Base-by-base conservation (phyloP, 176 grass and related monocot genomes). In the Carex parvula region DNA sequence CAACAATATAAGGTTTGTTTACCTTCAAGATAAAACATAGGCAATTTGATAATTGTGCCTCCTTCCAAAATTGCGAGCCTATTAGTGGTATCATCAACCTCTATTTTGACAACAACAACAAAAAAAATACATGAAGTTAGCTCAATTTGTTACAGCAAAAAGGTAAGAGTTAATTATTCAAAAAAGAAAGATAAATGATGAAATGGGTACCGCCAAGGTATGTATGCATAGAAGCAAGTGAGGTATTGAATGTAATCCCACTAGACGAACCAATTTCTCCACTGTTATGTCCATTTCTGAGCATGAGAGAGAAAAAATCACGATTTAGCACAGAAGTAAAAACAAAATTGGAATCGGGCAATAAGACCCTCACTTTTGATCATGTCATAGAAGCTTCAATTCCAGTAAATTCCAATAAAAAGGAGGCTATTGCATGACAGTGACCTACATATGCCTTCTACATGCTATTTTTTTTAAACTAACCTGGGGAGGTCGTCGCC, bases 11-110 rank as follows among this genome's bases (percentile, higher is more conserved):
- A 20, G 89, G 11, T 79, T 74, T 11, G 1, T 58, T 79, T 84
- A 98, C 95, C 95, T 74, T 91, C 82, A 84, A 95, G 86, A 88
- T 92, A 95, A 64, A 95, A 91, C 86, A 98, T 89, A 64, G 95
- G 95, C 55, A 98, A 80, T 72, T 87, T 92, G 35, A 95, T 58
- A 68, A 91, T 21, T 72, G 87, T 70, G 68, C 91, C 92, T 72
- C 82, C 89, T 81, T 95, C 92, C 84, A 98, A 89, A 56, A 93
- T 66, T 29, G 89, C 53, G 79, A 89, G 72, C 84, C 91, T 87
- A 55, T 84, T 88, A 52, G 76, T 90, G 39, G 88, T 91, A 90
- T 91, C 92, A 71, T 98, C 95, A 90, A 98, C 84, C 88, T 93
- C 95, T 98, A 88, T 82, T 80, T 84, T 79, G 71, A 79, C 86